A percentile compares a stretch with the other conserved stretches of the same genome.
These are phyloP conservation scores for Ligustrum vulgare DNA, from an alignment of 257 asterid genomes.

Conservation along the genomic window DNA sequence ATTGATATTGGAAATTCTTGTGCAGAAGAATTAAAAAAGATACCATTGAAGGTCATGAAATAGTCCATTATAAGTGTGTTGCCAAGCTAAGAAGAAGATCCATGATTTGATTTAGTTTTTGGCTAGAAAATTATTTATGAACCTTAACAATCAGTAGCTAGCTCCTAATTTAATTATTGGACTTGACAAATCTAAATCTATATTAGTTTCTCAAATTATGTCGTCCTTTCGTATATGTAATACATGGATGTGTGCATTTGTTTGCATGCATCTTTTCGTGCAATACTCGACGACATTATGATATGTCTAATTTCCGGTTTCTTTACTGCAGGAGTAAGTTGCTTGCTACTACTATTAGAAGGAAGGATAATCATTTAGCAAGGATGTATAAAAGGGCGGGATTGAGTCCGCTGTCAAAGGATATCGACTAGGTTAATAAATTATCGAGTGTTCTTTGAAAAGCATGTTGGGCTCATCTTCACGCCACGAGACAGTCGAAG, in stretches of 20 bases:
- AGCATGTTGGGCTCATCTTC: background rate
- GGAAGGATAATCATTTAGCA: slow-evolving; percentile 19
- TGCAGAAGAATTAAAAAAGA: background rate
- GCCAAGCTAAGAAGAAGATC: background rate
- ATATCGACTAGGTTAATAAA: background rate
- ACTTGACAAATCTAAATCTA: background rate
- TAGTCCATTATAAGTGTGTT: background rate
- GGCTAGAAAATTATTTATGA: background rate
- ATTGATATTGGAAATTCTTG: background rate
- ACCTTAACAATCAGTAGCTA: background rate
- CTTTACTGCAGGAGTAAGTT: slow-evolving; percentile 25
- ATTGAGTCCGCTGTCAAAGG: slow-evolving; percentile 1
- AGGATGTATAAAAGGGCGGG: slow-evolving; percentile 20
- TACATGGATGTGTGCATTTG: background rate
- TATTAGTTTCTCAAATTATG: background rate
- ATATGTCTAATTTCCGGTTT: background rate
- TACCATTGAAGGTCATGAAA: background rate
- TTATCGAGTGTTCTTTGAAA: background rate
- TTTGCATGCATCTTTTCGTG: background rate
- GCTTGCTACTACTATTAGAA: slow-evolving; percentile 1
- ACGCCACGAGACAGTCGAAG: background rate
- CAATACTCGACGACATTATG: background rate
- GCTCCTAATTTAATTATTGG: background rate
- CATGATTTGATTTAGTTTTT: background rate
- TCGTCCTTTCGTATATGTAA: background rate